A percentile compares a stretch with the other conserved stretches of the same genome.
Evolutionary conservation across 768 basidiomycete genomes (phyloP).

Genomic region (Macrocybe gigantea): DNA sequence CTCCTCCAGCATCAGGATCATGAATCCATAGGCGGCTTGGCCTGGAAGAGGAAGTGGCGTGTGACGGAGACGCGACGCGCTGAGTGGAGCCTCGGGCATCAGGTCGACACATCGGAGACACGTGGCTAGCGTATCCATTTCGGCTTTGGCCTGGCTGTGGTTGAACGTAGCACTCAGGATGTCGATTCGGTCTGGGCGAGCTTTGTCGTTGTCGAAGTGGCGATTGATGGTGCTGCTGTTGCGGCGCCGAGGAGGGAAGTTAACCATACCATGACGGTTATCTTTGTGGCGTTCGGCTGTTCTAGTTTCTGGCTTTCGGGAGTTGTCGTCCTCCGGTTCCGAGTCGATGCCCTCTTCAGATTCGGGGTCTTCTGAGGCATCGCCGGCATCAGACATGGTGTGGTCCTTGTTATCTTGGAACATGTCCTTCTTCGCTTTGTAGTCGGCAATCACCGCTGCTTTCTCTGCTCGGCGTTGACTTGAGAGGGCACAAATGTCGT

Average conservation of each 20-base stretch:
- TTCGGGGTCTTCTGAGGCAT: slow-evolving; percentile 21
- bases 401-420: slow-evolving; percentile 16
- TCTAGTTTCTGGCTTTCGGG: slow-evolving; percentile 12
- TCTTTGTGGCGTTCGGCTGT: slow-evolving; percentile 11
- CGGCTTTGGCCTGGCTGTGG: background rate
- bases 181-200: background rate
- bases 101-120: too few species aligned
- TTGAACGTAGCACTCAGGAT: background rate
- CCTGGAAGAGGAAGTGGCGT: background rate
- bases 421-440: slow-evolving; percentile 25
- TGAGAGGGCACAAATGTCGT: slow-evolving; percentile 4
- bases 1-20: slow-evolving; percentile 5
- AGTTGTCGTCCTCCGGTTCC: slow-evolving; percentile 15
- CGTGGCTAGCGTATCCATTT: background rate
- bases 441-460: slow-evolving; percentile 44
- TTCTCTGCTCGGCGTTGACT: slow-evolving; percentile 57
- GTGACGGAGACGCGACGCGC: too few species aligned
- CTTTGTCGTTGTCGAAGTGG: slow-evolving; percentile 7
- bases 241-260: slow-evolving; percentile 3
- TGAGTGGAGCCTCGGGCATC: too few species aligned
- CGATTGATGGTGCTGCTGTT: slow-evolving; percentile 5
- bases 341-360: slow-evolving; percentile 23
- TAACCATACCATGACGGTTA: slow-evolving; percentile 2
- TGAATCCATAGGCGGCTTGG: slow-evolving; percentile 4
- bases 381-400: slow-evolving; percentile 18